phyloP scores from a whole-genome alignment of 2,329 filamentous ascomycete species.

The Metarhizium anisopliae region DNA sequence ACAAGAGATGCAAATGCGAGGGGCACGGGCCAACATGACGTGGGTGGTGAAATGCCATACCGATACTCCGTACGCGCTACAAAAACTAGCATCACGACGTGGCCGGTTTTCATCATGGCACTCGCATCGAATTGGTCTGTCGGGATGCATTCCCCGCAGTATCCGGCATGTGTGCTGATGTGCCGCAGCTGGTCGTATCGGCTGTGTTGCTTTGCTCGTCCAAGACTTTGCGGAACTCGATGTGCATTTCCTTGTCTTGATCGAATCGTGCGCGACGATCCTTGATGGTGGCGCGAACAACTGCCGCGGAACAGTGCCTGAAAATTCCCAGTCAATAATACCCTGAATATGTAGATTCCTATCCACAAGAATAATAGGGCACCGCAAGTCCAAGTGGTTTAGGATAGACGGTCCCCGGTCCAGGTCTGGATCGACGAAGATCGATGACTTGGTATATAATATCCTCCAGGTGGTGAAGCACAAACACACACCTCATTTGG shows the following conservation, averaged over 20 bases:
- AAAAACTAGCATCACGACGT: too few species aligned
- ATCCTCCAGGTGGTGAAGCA: neutral
- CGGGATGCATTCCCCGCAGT: too few species aligned
- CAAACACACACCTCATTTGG: neutral
- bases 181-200: neutral
- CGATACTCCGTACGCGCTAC: too few species aligned
- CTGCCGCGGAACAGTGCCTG: slow-evolving; percentile 8
- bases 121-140: too few species aligned
- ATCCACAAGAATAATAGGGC: slow-evolving; percentile 15
- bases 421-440: neutral
- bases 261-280: slow-evolving; percentile 6
- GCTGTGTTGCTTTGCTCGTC: neutral
- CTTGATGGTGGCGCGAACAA: slow-evolving; percentile 11
- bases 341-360: slow-evolving; percentile 12
- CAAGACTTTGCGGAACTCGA: neutral
- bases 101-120: too few species aligned
- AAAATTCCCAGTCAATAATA: slow-evolving; percentile 18
- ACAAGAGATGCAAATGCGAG: too few species aligned
- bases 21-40: too few species aligned
- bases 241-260: neutral
- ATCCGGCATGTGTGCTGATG: too few species aligned
- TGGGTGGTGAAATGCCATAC: too few species aligned
- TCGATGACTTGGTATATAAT: neutral
- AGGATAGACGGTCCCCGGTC: slow-evolving; percentile 6
- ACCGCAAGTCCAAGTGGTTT: slow-evolving; percentile 8